These are phyloP conservation scores for Theobroma cacao DNA, from an alignment of 345 rosid genomes.

Conservation along the genomic window DNA sequence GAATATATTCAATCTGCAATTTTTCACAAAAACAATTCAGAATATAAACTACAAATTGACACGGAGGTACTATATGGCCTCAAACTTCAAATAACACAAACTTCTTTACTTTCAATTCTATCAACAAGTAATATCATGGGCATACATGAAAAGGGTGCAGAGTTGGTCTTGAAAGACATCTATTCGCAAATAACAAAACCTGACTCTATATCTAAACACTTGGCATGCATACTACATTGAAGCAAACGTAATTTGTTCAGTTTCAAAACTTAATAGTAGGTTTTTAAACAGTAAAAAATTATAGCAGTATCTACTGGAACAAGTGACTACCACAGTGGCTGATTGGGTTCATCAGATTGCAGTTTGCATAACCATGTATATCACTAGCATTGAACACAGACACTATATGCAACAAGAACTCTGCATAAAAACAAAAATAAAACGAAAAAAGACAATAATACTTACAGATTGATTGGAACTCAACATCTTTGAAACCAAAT, in stretches of 20 bases:
- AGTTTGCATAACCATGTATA: not conserved
- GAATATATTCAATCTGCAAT: slow-evolving; percentile 1
- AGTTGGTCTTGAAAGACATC: not conserved
- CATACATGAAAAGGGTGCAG: too few species aligned
- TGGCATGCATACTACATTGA: not conserved
- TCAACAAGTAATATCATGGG: not conserved
- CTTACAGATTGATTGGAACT: slow-evolving; percentile 45
- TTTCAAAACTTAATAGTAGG: not conserved
- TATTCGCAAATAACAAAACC: not conserved
- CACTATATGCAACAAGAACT: not conserved
- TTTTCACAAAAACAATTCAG: not conserved
- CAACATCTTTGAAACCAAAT: slow-evolving; percentile 36
- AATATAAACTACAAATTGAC: not conserved
- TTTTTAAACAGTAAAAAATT: not conserved
- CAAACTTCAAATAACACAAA: not conserved
- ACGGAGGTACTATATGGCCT: not conserved
- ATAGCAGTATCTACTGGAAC: not conserved
- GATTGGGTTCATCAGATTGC: not conserved
- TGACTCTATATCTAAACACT: not conserved
- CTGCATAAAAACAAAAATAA: not conserved
- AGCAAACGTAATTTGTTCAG: not conserved
- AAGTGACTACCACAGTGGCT: not conserved
- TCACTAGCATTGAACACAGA: not conserved
- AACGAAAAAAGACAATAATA: slow-evolving; percentile 6
- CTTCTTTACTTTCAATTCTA: not conserved